A percentile compares a stretch with the other conserved stretches of the same genome.
Conservation (phyloP, 192 early-diverging fungal genomes). For the Rhizophagus clarus region DNA sequence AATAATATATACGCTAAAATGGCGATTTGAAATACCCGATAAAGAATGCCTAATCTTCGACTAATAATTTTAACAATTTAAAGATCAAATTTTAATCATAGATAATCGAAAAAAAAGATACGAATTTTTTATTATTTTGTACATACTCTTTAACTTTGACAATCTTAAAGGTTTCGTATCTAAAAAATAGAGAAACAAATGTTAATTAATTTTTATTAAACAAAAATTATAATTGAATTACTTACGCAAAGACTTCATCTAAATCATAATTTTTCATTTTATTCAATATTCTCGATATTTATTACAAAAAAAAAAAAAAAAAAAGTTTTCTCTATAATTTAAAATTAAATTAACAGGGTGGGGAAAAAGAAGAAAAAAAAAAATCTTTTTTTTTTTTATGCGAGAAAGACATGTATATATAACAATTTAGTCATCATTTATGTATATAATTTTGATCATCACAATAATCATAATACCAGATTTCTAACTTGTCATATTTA, state of each 20-base stretch:
- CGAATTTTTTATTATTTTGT: neutral
- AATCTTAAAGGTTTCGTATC: constrained; percentile 22
- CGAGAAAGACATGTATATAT: too few species aligned
- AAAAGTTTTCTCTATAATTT: too few species aligned
- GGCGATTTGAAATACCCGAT: neutral
- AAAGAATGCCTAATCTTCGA: constrained; percentile 3
- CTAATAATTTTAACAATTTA: constrained; percentile 14
- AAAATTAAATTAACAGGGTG: too few species aligned
- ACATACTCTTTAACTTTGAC: constrained; percentile 20
- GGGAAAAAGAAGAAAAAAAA: too few species aligned
- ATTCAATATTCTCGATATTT: too few species aligned
- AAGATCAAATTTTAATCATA: neutral
- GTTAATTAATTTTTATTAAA: neutral
- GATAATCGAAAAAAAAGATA: neutral
- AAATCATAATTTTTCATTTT: neutral
- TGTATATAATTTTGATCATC: too few species aligned
- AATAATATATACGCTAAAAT: constrained; percentile 17
- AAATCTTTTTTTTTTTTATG: too few species aligned
- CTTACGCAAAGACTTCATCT: neutral
- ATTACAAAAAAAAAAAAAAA: too few species aligned
- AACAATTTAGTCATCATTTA: too few species aligned
- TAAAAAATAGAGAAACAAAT: neutral
- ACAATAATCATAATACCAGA: too few species aligned
- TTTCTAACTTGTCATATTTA: too few species aligned
- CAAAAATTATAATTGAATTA: neutral